Evolutionary conservation across 306 rosid species (phyloP), one percentile per base, ranked within the genome.

Genomic region (Astragalus glycyphyllos): DNA sequence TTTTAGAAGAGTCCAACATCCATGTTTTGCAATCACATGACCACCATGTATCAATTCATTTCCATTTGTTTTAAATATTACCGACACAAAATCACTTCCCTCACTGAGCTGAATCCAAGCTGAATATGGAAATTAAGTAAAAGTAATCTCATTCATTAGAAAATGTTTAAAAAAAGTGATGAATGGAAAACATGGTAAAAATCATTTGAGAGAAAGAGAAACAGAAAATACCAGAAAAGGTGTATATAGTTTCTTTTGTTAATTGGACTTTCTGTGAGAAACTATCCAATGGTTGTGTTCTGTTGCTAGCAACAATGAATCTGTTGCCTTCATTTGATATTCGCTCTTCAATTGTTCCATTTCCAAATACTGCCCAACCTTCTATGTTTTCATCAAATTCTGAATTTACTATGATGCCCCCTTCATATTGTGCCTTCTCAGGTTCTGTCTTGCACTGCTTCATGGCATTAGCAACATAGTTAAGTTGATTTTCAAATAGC

Each of bases 321-420:
- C 68, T 88, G 62, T 88, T 86, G 50, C 89, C 96, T 72, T 69
- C 79, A 72, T 84, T 82, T 15, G 86, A 82, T 46, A 68, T 7
- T 16, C 86, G 44, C 74, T 77, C 84, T 68, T 79, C 80, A 4
- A 90, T 72, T n/a, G 73, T 51, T 55, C 86, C 96, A 9, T 76
- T 72, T 72, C 96, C 91, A 76, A 77, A 77, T 3, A 71, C 77
- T 44, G 35, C 73, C 96, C 98, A 89, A n/a, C 92, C 86, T 16
- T 86, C 72, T 51, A 69, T 71, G 64, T 77, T 77, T 37, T 86
- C 35, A 11, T 86, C 86, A 73, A 89, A 86, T 61, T 77, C 88
- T 71, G 98, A 90, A 51, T 92, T 92, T n/a, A 80, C 84, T 67
- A 92, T 82, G 29, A 90, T 73, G 42, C 98, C 98, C 32, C 98